A percentile compares a stretch with the other conserved stretches of the same genome.
Conservation (phyloP, 371 early-diverging fungal genomes). For the Mucor lusitanicus region DNA sequence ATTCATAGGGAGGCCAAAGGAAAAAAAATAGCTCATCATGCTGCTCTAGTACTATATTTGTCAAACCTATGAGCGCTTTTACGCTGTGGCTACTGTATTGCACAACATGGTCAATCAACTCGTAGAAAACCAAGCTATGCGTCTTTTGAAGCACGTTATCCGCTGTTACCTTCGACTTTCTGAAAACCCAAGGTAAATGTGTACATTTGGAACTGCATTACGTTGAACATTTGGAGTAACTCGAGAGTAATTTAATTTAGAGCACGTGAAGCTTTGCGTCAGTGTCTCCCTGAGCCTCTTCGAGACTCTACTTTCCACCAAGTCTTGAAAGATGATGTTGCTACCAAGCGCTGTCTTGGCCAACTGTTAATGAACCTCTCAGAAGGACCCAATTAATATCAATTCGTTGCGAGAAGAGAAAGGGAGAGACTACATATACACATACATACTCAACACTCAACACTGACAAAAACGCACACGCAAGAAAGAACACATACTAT, state of each 20-base stretch:
- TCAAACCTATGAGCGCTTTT: slow-evolving; percentile 97
- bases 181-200: slow-evolving; percentile 82
- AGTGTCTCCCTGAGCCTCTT: slow-evolving; percentile 86
- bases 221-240: background rate
- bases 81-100: slow-evolving; percentile 94
- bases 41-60: slow-evolving; percentile 82
- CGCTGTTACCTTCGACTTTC: slow-evolving; percentile 93
- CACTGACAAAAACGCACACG: background rate
- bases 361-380: slow-evolving; percentile 70
- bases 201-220: background rate
- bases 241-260: slow-evolving; percentile 30
- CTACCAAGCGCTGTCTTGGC: slow-evolving; percentile 74
- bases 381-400: slow-evolving; percentile 38
- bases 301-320: slow-evolving; percentile 78
- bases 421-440: background rate
- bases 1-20: background rate
- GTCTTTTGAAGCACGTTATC: slow-evolving; percentile 93
- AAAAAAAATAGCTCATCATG: background rate
- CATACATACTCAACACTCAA: background rate
- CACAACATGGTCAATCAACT: slow-evolving; percentile 94
- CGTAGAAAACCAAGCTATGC: slow-evolving; percentile 82
- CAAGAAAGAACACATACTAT: slow-evolving; percentile 3
- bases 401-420: background rate
- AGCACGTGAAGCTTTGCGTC: slow-evolving; percentile 85
- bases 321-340: slow-evolving; percentile 81